Percentiles rank a stretch among this genome's conserved stretches.
Conservation (phyloP, 345 rosid species). For the Balakata baccata region DNA sequence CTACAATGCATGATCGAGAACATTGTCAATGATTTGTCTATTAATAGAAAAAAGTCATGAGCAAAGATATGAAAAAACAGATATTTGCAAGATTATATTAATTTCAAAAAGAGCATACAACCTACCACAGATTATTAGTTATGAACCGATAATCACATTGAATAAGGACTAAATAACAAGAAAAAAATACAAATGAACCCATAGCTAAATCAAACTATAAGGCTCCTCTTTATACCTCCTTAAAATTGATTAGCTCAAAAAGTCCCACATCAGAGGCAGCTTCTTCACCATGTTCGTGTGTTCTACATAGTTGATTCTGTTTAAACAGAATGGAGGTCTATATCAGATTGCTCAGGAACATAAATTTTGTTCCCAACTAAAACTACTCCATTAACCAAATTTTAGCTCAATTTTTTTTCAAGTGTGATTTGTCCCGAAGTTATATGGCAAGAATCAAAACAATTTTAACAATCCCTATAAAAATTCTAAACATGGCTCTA, state of each 20-base stretch:
- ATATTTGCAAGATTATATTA: neutral
- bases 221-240: slow-evolving; percentile 35
- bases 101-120: neutral
- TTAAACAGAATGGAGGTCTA: slow-evolving; percentile 34
- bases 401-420: neutral
- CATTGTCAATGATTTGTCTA: neutral
- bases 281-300: slow-evolving; percentile 33
- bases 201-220: slow-evolving; percentile 11
- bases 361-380: slow-evolving; percentile 21
- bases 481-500: slow-evolving; percentile 10
- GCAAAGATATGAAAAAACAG: neutral
- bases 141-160: slow-evolving; percentile 6
- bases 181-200: neutral
- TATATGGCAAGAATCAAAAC: neutral
- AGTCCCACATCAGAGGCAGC: slow-evolving; percentile 33
- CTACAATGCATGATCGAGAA: neutral
- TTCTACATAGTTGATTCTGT: slow-evolving; percentile 32
- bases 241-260: slow-evolving; percentile 38
- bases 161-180: neutral
- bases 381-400: slow-evolving; percentile 11
- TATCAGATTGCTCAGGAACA: slow-evolving; percentile 30
- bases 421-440: neutral
- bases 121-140: neutral
- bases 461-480: neutral
- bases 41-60: neutral